Percentiles rank a stretch among this genome's conserved stretches.
Evolutionary conservation across 257 asterid genomes (phyloP).

Genomic region (Forsythia suspensa): DNA sequence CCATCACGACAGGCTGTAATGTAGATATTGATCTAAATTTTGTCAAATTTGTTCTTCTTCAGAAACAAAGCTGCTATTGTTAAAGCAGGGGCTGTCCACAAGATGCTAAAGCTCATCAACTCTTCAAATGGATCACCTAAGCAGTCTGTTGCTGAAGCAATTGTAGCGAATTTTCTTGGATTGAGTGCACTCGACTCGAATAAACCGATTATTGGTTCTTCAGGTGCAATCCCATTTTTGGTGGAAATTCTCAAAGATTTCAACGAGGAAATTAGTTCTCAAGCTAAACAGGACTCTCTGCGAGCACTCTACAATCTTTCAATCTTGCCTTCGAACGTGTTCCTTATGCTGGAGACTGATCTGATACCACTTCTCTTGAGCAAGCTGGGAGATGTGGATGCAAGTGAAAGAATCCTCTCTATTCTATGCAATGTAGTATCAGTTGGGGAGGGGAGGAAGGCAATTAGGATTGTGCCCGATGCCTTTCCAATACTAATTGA

Average conservation of each 20-base stretch:
- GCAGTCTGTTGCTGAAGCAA: conserved; percentile 51
- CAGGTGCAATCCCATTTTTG: conserved; percentile 72
- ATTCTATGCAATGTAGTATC: conserved; percentile 66
- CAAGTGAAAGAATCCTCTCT: conserved; percentile 71
- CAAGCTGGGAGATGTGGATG: conserved; percentile 67
- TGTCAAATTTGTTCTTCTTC: conserved; percentile 17
- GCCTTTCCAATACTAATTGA: conserved; percentile 61
- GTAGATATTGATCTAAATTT: conserved; percentile 9
- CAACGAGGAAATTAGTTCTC: conserved; percentile 22
- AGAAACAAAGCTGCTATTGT: conserved; percentile 92
- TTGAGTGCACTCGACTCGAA: conserved; percentile 84
- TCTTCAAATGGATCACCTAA: conserved; percentile 31
- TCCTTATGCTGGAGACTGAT: conserved; percentile 47
- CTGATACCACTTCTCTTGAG: conserved; percentile 49
- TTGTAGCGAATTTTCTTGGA: conserved; percentile 82
- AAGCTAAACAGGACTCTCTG: conserved; percentile 61
- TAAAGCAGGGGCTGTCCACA: conserved; percentile 80
- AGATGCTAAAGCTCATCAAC: conserved; percentile 66
- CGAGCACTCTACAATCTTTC: conserved; percentile 84
- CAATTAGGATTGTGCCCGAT: conserved; percentile 52
- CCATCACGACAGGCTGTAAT: neutral
- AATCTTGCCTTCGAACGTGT: conserved; percentile 55
- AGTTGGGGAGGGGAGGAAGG: conserved; percentile 62
- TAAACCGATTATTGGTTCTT: conserved; percentile 74
- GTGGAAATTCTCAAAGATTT: conserved; percentile 38